Evolutionary conservation across 2,329 filamentous ascomycete genomes (phyloP).

Genomic region (Cylindrodendrum hubeiense): DNA sequence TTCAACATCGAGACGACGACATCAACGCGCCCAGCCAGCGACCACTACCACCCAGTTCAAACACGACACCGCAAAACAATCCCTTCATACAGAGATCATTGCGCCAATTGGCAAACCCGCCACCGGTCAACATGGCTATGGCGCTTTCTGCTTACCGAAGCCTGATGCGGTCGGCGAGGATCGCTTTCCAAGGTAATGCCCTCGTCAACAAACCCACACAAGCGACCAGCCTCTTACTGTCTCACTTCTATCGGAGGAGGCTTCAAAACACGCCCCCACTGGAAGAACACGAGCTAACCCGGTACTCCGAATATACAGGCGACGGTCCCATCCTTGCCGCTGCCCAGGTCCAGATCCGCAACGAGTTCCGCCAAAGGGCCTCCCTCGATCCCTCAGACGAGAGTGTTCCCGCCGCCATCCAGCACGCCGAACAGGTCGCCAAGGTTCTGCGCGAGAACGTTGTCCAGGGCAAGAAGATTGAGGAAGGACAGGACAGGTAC

Average conservation of each 20-base stretch:
- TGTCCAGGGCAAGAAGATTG: constrained; percentile 80
- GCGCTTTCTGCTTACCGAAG: constrained; percentile 84
- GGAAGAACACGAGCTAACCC: constrained; percentile 1
- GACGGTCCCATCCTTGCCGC: constrained; percentile 77
- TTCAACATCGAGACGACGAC: neutral
- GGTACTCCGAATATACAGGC: constrained; percentile 62
- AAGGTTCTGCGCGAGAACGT: constrained; percentile 84
- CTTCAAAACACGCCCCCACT: neutral
- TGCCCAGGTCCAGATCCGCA: constrained; percentile 79
- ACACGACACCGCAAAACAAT: neutral
- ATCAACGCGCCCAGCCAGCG: neutral
- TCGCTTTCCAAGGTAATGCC: constrained; percentile 83
- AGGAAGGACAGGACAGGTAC: constrained; percentile 61
- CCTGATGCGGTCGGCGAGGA: constrained; percentile 81
- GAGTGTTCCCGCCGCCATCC: constrained; percentile 73
- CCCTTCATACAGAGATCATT: neutral
- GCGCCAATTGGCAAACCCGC: neutral
- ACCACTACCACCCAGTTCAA: neutral
- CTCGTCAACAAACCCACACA: neutral
- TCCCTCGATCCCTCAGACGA: constrained; percentile 68
- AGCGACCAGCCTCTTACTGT: no score
- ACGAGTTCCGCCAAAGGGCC: constrained; percentile 78
- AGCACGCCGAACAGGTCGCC: constrained; percentile 86
- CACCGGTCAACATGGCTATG: constrained; percentile 55
- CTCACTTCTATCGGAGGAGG: neutral